These are phyloP conservation scores for Podila verticillata DNA, from an alignment of 192 early-diverging fungal genomes.

Conservation along the genomic window DNA sequence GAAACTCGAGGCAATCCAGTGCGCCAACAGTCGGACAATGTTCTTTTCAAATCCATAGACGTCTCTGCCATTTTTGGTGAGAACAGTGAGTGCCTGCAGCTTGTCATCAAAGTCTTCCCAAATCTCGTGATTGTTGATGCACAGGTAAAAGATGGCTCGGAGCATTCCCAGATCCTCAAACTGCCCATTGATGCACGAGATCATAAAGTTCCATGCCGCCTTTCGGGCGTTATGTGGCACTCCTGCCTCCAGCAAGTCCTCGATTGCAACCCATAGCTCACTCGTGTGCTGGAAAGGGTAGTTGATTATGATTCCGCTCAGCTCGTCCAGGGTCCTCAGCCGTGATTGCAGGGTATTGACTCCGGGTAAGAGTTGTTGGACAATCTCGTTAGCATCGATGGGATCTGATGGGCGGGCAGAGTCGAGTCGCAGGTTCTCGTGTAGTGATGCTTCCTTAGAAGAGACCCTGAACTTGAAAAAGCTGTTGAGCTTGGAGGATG, in stretches of 20 bases:
- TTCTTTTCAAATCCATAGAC: constrained; percentile 70
- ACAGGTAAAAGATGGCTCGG: constrained; percentile 62
- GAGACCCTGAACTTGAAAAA: constrained; percentile 45
- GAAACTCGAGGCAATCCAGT: constrained; percentile 59
- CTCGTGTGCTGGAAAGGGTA: constrained; percentile 64
- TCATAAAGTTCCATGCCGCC: constrained; percentile 67
- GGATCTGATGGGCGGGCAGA: constrained; percentile 48
- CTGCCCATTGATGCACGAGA: constrained; percentile 64
- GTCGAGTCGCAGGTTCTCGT: constrained; percentile 39
- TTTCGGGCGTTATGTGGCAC: constrained; percentile 61
- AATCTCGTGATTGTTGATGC: constrained; percentile 56
- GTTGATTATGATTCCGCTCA: constrained; percentile 54
- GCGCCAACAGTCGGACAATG: constrained; percentile 56
- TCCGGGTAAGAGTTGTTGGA: constrained; percentile 54
- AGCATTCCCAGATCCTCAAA: constrained; percentile 66
- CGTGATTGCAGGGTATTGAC: constrained; percentile 50
- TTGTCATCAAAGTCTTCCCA: constrained; percentile 65
- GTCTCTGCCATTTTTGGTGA: constrained; percentile 66
- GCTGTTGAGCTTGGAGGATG: constrained; percentile 38
- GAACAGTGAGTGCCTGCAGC: constrained; percentile 54
- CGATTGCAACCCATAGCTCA: constrained; percentile 62
- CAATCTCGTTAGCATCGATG: constrained; percentile 61
- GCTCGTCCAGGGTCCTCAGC: constrained; percentile 57
- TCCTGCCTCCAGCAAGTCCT: constrained; percentile 55
- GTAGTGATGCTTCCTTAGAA: constrained; percentile 31